Base-by-base conservation (phyloP, 805 yeast genomes). In the Yamadazyma phyllophila region DNA sequence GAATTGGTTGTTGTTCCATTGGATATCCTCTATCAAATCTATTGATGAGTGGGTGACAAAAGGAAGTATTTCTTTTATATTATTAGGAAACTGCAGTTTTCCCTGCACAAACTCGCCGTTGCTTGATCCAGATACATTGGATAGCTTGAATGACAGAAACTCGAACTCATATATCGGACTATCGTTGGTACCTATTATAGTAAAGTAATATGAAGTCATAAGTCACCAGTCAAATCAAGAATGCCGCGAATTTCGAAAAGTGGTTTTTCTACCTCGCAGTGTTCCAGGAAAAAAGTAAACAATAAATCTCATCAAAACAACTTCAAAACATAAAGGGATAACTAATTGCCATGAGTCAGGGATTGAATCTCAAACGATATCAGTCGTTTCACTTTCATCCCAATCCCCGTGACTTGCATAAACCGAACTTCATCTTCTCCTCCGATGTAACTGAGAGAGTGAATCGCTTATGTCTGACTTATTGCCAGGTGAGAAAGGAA, bases 1-100 rank as follows among this genome's bases (percentile, higher is more conserved):
- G 51, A 85, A 72, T 36, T 76, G 72, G 51, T 74, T 80, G 8
- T 79, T 73, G 39, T 80, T 77, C 92, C 96, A 90, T 60, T 90
- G 97, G 2, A 81, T 66, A 56, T 91, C 96, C 52, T 94, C 97
- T 0, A 94, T 82, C n/a, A 94, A 74, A 62, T 94, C 99, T 31
- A 94, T 66, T 2, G 98, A 81, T 1, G 97, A 80, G 59, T 94
- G 96, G 30, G 91, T 77, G 26, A 94, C 82, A 58, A 90, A 92
- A 16, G 97, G 97, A 53, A 85, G 82, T 31, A 92, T 67, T 58
- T 92, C 96, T 55, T 77, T 77, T 62, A 88, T 78, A 41, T 83
- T 87, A 7, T 78, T 70, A 1, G 91, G 76, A 54, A 90, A 85
- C 58, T 73, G 72, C 7, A 84, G 71, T 32, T 65, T 67, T 0